Conservation (phyloP, 2,329 filamentous ascomycete genomes). For the Scedosporium boydii region DNA sequence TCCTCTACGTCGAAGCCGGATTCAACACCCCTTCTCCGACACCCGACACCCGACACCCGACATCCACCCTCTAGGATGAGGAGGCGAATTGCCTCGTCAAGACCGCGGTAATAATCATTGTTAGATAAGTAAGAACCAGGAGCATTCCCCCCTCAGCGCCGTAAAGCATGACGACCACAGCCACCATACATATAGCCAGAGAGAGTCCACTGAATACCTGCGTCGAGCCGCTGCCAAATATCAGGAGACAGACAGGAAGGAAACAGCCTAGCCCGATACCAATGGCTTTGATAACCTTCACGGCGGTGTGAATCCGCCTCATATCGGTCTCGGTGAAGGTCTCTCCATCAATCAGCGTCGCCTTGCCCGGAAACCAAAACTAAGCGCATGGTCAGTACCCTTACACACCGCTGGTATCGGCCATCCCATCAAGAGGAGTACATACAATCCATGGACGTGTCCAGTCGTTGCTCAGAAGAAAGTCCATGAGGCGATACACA, state of each 20-base stretch:
- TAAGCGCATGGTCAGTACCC: neutral
- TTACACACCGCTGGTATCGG: no score
- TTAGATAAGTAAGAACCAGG: neutral
- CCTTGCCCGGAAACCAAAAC: neutral
- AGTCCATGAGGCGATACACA: neutral
- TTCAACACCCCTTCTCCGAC: no score
- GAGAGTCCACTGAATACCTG: neutral
- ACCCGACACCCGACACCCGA: neutral
- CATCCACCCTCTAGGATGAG: neutral
- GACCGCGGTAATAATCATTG: neutral
- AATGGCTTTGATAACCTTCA: neutral
- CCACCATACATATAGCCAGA: neutral
- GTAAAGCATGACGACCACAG: neutral
- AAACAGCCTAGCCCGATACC: neutral
- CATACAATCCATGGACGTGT: neutral
- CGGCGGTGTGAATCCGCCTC: neutral
- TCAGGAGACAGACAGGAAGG: neutral
- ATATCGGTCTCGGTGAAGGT: neutral
- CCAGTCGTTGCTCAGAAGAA: neutral
- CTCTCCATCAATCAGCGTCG: neutral
- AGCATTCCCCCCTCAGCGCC: neutral
- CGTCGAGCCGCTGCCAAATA: neutral
- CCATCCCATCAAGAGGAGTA: neutral
- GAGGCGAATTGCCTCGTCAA: neutral
- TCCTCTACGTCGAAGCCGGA: no score